These are phyloP conservation scores for Diddensiella transvaalensis DNA, from an alignment of 805 yeast species.

Conservation along the genomic window DNA sequence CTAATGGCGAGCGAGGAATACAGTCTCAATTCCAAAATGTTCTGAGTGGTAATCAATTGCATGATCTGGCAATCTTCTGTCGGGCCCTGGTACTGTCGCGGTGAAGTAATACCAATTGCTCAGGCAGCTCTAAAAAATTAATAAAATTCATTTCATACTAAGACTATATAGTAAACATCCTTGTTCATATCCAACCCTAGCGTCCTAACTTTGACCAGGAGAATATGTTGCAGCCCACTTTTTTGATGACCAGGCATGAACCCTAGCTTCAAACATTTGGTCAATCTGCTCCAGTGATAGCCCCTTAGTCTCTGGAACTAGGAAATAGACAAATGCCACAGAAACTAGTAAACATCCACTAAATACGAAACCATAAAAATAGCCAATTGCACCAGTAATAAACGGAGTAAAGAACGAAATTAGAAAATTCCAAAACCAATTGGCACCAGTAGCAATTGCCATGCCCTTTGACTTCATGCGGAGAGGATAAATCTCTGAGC, in stretches of 20 bases:
- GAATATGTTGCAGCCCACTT: constrained; percentile 2
- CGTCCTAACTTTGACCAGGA: not conserved
- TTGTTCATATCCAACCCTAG: no score
- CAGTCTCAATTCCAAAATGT: no score
- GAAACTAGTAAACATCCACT: constrained; percentile 57
- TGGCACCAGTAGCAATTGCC: constrained; percentile 51
- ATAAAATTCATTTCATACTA: no score
- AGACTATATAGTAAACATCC: no score
- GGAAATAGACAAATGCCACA: constrained; percentile 66
- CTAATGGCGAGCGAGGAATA: no score
- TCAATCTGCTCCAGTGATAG: constrained; percentile 72
- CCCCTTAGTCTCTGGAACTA: constrained; percentile 76
- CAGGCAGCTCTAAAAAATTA: no score
- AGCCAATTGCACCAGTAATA: constrained; percentile 57
- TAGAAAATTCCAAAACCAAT: constrained; percentile 44
- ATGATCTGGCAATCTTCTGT: no score
- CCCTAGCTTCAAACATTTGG: constrained; percentile 20
- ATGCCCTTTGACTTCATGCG: constrained; percentile 61
- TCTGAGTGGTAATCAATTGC: no score
- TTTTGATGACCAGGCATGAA: constrained; percentile 13
- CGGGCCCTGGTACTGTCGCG: no score
- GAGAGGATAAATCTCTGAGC: constrained; percentile 59
- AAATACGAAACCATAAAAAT: constrained; percentile 61
- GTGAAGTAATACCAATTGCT: no score
- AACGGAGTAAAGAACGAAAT: constrained; percentile 69